Evolutionary conservation across 208 protist species (phyloP), one percentile per base, ranked within the genome.

Genomic region (Trypanosoma conorhini): DNA sequence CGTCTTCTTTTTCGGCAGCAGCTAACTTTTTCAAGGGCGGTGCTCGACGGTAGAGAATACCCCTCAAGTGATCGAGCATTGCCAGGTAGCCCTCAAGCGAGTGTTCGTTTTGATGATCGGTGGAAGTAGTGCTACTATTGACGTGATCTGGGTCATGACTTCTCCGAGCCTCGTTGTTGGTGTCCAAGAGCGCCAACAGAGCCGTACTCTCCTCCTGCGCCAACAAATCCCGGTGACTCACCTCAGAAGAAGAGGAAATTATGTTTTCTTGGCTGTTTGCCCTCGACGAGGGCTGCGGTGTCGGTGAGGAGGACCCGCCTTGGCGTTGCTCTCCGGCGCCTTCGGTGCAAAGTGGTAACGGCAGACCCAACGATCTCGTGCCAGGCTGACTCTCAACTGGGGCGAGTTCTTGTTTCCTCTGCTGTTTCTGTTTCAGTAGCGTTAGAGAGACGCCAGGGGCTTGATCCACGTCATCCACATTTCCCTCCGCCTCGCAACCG

Each of bases 61-160:
- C 81, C 65, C 83, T 91, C 9, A 95, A 71, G 78, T 93, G 87
- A 71, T 92, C 86, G 60, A 95, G 75, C 90, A 95, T 95, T 72
- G 84, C 87, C 13, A 83, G 33, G 64, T 95, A 95, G 26, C 79
- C 85, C 24, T 91, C 83, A 64, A 87, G 78, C 17, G 84, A 85
- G 58, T 55, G 74, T 46, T 70, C 72, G 13, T 28, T 7, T 33
- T 15, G 44, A 50, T 28, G 3, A 21, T 70, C 57, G 19, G 31
- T 22, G 22, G 72, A 64, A 44, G 24, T 31, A 24, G 48, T 21
- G 31, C 64, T 70, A 8, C 12, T 3, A 3, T 48, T 22, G n/a
- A 44, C 59, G 5, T 35, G 8, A 26, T 70, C 67, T 28, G 0
- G 3, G 2, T 72, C 67, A 22, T 72, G 56, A 21, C 42, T 55